These are phyloP conservation scores for Acacia concinna DNA, from an alignment of 331 rosid genomes.

Conservation along the genomic window DNA sequence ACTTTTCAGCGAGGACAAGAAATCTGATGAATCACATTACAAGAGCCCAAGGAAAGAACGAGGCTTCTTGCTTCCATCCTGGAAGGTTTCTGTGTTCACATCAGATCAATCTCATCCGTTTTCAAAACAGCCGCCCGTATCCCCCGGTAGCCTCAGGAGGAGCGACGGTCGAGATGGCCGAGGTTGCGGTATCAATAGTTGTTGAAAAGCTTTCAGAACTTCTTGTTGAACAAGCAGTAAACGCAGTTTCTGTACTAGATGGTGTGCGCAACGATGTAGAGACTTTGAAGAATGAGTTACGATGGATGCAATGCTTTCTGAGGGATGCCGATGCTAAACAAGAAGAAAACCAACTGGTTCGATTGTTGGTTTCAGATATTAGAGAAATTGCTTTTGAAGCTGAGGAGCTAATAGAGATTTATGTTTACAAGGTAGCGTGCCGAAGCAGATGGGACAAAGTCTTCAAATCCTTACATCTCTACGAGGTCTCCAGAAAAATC, in stretches of 20 bases:
- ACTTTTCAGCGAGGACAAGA: not conserved
- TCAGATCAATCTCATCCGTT: conserved; percentile 3
- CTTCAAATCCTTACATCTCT: conserved; percentile 14
- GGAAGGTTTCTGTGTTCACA: not conserved
- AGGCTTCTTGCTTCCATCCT: conserved; percentile 25
- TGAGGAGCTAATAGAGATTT: conserved; percentile 41
- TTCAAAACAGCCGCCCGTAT: not conserved
- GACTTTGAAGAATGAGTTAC: conserved; percentile 34
- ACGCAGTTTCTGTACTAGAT: conserved; percentile 18
- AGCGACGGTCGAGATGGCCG: conserved; percentile 27
- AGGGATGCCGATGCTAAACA: conserved; percentile 48
- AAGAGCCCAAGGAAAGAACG: not conserved
- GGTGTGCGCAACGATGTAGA: conserved; percentile 30
- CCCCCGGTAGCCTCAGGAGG: not conserved
- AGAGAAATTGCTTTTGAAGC: conserved; percentile 48
- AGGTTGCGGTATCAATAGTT: conserved; percentile 43
- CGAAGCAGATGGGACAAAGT: conserved; percentile 22
- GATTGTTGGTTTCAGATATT: conserved; percentile 42
- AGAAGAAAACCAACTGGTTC: conserved; percentile 36
- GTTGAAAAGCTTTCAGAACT: conserved; percentile 36
- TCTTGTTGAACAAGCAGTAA: conserved; percentile 25
- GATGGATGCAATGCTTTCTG: conserved; percentile 44
- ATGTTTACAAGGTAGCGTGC: conserved; percentile 25
- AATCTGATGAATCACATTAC: not conserved
- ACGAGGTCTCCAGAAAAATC: conserved; percentile 24